These are phyloP conservation scores for Saitozyma sp. DNA, from an alignment of 768 basidiomycete genomes.

Conservation along the genomic window DNA sequence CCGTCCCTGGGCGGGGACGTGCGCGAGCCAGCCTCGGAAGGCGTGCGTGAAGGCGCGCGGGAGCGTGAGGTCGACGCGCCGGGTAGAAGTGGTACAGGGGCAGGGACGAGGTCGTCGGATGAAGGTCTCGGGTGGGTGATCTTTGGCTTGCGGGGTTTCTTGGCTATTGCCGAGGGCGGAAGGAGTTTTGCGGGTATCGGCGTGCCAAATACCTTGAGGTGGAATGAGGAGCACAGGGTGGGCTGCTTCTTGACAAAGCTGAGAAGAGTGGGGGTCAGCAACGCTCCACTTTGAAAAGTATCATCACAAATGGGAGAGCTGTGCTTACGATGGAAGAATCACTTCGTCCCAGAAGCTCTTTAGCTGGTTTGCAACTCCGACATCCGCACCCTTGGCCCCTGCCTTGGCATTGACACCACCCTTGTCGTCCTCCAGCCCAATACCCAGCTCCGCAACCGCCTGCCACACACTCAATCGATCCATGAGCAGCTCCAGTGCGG, in stretches of 20 bases:
- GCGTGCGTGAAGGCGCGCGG: neutral
- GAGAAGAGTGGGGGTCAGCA: no score
- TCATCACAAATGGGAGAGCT: neutral
- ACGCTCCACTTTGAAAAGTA: no score
- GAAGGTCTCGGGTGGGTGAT: constrained; percentile 29
- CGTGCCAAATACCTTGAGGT: constrained; percentile 42
- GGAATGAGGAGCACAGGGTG: constrained; percentile 31
- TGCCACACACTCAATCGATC: constrained; percentile 48
- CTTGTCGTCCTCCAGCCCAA: no score
- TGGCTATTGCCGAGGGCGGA: constrained; percentile 12
- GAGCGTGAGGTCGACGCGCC: neutral
- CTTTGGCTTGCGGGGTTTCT: constrained; percentile 39
- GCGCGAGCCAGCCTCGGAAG: no score
- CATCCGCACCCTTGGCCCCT: constrained; percentile 15
- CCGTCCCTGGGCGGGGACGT: neutral
- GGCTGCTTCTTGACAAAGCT: constrained; percentile 34
- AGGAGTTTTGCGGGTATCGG: constrained; percentile 16
- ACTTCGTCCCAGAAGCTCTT: constrained; percentile 35
- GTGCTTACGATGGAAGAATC: constrained; percentile 32
- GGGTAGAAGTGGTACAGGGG: no score
- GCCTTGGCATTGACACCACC: constrained; percentile 18
- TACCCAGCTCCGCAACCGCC: constrained; percentile 37
- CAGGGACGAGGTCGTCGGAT: constrained; percentile 5
- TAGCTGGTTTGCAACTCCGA: constrained; percentile 19
- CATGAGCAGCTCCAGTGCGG: constrained; percentile 38